phyloP scores from a whole-genome alignment of 768 basidiomycete genomes.

The Coprinopsis sp. region DNA sequence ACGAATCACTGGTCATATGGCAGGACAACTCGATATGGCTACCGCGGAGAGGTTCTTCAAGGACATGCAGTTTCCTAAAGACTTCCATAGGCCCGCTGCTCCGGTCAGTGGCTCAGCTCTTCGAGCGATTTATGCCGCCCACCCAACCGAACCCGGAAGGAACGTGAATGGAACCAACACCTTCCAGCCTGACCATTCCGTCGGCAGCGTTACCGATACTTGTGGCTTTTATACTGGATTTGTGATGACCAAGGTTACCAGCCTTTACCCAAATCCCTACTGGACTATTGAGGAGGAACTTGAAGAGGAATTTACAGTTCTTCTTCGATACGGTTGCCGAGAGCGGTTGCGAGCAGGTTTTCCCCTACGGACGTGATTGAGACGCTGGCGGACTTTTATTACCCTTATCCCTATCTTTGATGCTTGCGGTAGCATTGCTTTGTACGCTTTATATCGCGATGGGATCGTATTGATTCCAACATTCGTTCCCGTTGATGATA shows the following conservation, averaged over 20 bases:
- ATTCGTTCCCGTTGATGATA: too few relatives aligned
- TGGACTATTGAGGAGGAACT: slow-evolving; percentile 9
- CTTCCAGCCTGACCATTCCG: slow-evolving; percentile 10
- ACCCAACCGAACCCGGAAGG: slow-evolving; percentile 13
- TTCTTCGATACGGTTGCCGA: neutral
- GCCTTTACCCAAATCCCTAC: slow-evolving; percentile 16
- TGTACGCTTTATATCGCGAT: too few relatives aligned
- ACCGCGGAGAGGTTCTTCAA: slow-evolving; percentile 16
- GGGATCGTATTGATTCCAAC: too few relatives aligned
- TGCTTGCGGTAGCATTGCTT: too few relatives aligned
- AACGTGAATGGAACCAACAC: slow-evolving; percentile 12
- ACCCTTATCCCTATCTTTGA: too few relatives aligned
- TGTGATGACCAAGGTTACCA: slow-evolving; percentile 12
- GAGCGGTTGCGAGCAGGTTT: slow-evolving; percentile 3
- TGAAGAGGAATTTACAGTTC: slow-evolving; percentile 9
- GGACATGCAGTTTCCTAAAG: slow-evolving; percentile 11
- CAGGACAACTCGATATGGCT: slow-evolving; percentile 11
- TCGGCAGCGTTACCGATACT: slow-evolving; percentile 3
- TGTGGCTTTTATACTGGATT: slow-evolving; percentile 16
- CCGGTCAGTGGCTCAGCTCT: slow-evolving; percentile 1
- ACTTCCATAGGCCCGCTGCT: slow-evolving; percentile 11
- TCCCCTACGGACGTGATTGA: slow-evolving; percentile 9
- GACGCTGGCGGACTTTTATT: too few relatives aligned
- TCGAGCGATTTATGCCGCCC: neutral
- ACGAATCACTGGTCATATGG: slow-evolving; percentile 4